Evolutionary conservation across 805 yeast genomes (phyloP), one percentile per base, ranked within the genome.

Genomic region (Schwanniomyces yamadae): DNA sequence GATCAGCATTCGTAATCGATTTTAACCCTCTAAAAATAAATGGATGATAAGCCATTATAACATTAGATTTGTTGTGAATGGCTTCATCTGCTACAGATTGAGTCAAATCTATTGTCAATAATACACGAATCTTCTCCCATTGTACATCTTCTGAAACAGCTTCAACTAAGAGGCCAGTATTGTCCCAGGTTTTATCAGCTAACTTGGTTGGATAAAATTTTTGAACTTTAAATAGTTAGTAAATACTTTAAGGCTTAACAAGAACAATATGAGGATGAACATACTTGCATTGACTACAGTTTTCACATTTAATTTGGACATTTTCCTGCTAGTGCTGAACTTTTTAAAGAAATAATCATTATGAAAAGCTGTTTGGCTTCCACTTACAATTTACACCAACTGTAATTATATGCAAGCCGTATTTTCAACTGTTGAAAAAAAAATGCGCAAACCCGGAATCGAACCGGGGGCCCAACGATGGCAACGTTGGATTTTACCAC

Each of bases 131-230:
- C n/a, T 45, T 41, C 12, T 46, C 50, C 6, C 38, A 23, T 3
- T 46, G 40, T 14, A 43, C 37, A 3, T 49, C 50, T 2, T 55
- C 61, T 4, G 56, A 44, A 8, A 78, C 61, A 23, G 91, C 63
- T 52, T 90, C 96, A 7, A 93, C 82, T 29, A 93, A 61, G 22
- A 93, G 68, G 1, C 99, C 99, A 0, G 96, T 90, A 58, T 93
- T 93, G 54, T 93, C 99, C 99, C 99, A 93, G 3, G 89, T 59
- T 14, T 72, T 69, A 50, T 91, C 98, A 0, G 98, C 97, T 41
- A 84, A 73, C 29, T 75, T 75, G 11, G 75, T 57, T 2, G 99
- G 99, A 53, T 85, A 93, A n/a, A 80, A 64, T 45, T 75, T 79
- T 54, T 88, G 86, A 40, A 91, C 80, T 67, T 26, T 11, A 10